These are phyloP conservation scores for Yamadazyma atlantica DNA, from an alignment of 1,139 yeast species.

Conservation along the genomic window DNA sequence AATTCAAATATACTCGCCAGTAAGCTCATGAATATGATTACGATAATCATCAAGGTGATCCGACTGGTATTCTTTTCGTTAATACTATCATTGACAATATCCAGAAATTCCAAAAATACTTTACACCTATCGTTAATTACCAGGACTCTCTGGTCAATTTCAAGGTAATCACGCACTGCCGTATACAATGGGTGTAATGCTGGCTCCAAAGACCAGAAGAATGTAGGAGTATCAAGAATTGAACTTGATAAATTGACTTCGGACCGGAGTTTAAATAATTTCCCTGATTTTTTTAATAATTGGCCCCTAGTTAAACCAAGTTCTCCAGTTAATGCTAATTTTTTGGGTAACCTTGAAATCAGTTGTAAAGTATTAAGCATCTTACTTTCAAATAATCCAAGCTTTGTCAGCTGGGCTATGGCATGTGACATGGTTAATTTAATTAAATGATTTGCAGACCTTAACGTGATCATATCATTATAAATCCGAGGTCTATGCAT, in stretches of 20 bases:
- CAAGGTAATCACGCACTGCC: constrained; percentile 89
- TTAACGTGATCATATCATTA: constrained; percentile 89
- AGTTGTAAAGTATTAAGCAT: constrained; percentile 83
- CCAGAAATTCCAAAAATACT: constrained; percentile 90
- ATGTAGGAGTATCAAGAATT: constrained; percentile 91
- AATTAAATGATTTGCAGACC: constrained; percentile 89
- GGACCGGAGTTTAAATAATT: constrained; percentile 82
- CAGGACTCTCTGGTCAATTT: constrained; percentile 90
- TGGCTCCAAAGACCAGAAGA: constrained; percentile 96
- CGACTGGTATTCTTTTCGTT: constrained; percentile 91
- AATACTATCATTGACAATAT: constrained; percentile 88
- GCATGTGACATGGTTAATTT: constrained; percentile 95
- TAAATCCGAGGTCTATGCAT: constrained; percentile 85
- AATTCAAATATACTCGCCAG: constrained; percentile 57
- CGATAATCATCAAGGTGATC: constrained; percentile 86
- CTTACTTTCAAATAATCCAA: constrained; percentile 86
- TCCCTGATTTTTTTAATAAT: constrained; percentile 82
- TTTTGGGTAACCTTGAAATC: constrained; percentile 84
- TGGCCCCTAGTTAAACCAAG: constrained; percentile 79
- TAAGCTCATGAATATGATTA: constrained; percentile 77
- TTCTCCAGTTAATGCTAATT: constrained; percentile 85
- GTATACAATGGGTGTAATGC: constrained; percentile 87
- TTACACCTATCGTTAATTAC: constrained; percentile 91
- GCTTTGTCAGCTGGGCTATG: constrained; percentile 91
- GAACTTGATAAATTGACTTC: constrained; percentile 92